Base-by-base conservation (phyloP, 306 rosid genomes). In the Oemleria cerasiformis region DNA sequence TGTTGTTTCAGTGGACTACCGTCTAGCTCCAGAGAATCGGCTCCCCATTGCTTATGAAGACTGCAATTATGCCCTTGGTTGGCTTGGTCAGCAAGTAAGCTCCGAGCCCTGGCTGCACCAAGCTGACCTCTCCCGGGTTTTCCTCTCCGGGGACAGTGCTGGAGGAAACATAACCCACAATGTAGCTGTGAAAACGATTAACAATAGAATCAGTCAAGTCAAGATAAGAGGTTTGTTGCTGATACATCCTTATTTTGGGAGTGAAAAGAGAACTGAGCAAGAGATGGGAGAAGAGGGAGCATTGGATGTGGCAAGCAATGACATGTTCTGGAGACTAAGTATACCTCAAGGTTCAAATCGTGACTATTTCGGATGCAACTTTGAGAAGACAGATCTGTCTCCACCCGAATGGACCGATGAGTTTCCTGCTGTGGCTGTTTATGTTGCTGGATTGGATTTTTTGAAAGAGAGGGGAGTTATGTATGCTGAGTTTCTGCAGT, bases 61-160 rank as follows among this genome's bases (percentile, higher is more conserved):
- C 56, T 87, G 96, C 65, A 80, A 76, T 43, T 10, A 67, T 54
- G 74, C 98, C 9, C 91, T 93, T 25, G 80, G 84, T 16, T 93
- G 98, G 97, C 80, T 87, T 21, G 39, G 67, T 7, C 63, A 80
- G 25, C 85, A 79, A 48, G 84, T 60, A 42, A 40, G 42, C 23
- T 67, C 60, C 45, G 97, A 93, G 7, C 87, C 94, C 0, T 87
- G 89, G 80, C 76, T 91, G 9, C 58, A 55, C 14, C 67, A 58
- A 42, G 91, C 83, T n/a, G 90, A 93, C 64, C 73, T 82, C 11
- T 78, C 92, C 10, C 63, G 82, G 7, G 94, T 88, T 20, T 93
- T 93, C 73, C 91, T 91, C 25, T 80, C 94, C 2, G 94, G 97
- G 5, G 96, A 93, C 17, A 91, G 96, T 73, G 97, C 98, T n/a